Conservation (phyloP, 306 rosid species). For the Quercus agrifolia region DNA sequence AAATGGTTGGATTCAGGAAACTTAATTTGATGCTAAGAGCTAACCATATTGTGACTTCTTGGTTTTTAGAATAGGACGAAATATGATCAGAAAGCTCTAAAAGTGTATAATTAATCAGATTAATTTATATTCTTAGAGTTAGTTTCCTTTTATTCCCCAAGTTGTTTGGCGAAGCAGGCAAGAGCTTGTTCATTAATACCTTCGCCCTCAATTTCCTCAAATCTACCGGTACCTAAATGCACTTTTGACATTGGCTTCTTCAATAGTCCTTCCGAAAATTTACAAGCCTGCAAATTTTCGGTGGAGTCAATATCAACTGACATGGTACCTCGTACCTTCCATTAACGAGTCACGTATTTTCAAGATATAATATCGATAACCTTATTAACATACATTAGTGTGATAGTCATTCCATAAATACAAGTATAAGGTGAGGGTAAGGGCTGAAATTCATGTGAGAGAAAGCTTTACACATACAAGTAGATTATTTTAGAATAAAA, state of each 20-base stretch:
- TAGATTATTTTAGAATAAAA: no score
- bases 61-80: neutral
- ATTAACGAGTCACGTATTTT: neutral
- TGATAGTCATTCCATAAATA: no score
- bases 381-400: no score
- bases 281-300: conserved; percentile 26
- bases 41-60: no score
- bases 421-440: no score
- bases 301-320: conserved; percentile 16
- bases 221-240: conserved; percentile 32
- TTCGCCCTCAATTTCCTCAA: conserved; percentile 15
- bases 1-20: no score
- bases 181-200: conserved; percentile 17
- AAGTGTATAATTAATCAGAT: neutral
- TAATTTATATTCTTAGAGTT: neutral
- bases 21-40: no score
- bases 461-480: accelerated
- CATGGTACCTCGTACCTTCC: neutral
- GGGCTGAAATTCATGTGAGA: no score
- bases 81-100: neutral
- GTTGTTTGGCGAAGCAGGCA: neutral
- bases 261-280: conserved; percentile 26
- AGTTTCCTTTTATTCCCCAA: neutral
- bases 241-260: conserved; percentile 32
- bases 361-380: neutral